Conservation (phyloP, 192 early-diverging fungal genomes). For the Dispira parvispora region DNA sequence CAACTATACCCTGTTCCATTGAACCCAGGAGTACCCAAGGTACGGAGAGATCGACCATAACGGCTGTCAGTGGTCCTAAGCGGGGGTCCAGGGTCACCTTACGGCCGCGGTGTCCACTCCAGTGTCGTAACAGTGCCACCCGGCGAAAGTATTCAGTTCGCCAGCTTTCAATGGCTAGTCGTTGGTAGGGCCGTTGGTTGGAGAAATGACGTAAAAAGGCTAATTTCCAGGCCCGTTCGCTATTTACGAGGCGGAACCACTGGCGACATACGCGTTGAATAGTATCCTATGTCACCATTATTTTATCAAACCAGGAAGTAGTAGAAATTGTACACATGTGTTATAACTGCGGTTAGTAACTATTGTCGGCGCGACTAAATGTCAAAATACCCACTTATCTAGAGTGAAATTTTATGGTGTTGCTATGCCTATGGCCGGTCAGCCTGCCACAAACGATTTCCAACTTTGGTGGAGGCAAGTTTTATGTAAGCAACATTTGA, state of each 20-base stretch:
- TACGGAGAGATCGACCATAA: neutral
- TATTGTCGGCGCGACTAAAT: too few species aligned
- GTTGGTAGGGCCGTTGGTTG: neutral
- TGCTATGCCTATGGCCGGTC: too few species aligned
- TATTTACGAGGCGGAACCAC: neutral
- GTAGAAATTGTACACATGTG: too few species aligned
- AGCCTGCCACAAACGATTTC: too few species aligned
- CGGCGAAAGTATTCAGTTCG: neutral
- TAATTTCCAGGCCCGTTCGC: constrained; percentile 2
- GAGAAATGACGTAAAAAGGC: neutral
- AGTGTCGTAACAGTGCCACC: neutral
- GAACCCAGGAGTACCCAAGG: neutral
- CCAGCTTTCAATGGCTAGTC: neutral
- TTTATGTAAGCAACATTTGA: too few species aligned
- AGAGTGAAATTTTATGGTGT: too few species aligned
- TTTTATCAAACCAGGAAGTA: too few species aligned
- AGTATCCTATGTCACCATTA: too few species aligned
- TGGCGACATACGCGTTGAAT: neutral
- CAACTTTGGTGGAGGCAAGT: too few species aligned
- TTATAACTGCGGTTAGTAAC: too few species aligned
- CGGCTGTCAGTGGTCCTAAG: neutral
- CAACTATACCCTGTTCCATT: neutral
- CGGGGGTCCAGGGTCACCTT: neutral
- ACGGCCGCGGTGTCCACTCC: neutral
- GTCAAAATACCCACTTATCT: too few species aligned